Evolutionary conservation across 2,329 filamentous ascomycete species (phyloP).

Genomic region (Pseudogymnoascus sp.): DNA sequence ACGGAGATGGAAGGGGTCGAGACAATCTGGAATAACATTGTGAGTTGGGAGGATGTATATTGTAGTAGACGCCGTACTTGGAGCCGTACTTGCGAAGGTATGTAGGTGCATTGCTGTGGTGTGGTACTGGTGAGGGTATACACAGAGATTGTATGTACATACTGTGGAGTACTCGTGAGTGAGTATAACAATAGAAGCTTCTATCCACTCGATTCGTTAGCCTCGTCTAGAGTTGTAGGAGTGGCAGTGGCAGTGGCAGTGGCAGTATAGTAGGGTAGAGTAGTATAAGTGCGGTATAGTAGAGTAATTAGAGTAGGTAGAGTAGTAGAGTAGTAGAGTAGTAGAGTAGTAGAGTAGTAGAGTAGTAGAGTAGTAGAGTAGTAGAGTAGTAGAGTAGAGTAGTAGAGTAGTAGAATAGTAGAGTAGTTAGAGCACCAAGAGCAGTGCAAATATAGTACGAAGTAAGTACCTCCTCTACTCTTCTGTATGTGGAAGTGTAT

Average conservation of each 20-base stretch:
- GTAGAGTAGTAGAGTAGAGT: background rate
- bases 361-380: background rate
- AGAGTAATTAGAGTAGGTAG: background rate
- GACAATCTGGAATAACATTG: background rate
- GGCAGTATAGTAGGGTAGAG: background rate
- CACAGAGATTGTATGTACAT: background rate
- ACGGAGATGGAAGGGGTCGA: constrained; percentile 4
- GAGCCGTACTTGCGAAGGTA: background rate
- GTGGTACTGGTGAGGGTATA: constrained; percentile 2
- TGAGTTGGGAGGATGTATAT: background rate
- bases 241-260: too few species aligned
- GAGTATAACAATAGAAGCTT: constrained; percentile 10
- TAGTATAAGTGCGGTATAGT: background rate
- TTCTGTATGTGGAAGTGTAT: background rate
- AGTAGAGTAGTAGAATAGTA: background rate
- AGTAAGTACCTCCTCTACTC: background rate
- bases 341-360: background rate
- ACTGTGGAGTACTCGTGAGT: background rate
- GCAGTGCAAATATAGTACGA: background rate
- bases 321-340: background rate
- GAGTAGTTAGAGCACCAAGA: background rate
- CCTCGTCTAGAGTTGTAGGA: background rate
- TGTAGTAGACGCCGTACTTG: background rate
- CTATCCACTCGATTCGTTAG: constrained; percentile 2
- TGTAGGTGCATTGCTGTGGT: background rate